A percentile compares a stretch with the other conserved stretches of the same genome.
These are phyloP conservation scores for Danielozyma ontarioensis DNA, from an alignment of 805 yeast species.

Conservation along the genomic window DNA sequence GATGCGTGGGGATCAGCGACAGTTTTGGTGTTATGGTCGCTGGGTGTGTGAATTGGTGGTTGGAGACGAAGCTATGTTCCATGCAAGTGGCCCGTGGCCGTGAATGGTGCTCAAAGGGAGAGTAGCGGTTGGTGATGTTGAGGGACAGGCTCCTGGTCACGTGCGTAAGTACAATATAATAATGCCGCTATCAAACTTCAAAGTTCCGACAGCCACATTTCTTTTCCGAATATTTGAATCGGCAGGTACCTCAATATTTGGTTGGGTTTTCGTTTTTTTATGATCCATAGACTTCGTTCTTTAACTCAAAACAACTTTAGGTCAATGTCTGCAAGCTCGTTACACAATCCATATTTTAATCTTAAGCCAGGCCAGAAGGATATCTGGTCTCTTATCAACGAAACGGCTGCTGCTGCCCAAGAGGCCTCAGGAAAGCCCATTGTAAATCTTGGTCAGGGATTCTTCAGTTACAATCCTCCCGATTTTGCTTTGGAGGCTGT, in stretches of 20 bases:
- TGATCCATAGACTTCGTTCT: no score
- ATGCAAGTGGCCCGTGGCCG: conserved; percentile 69
- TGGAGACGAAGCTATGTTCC: conserved; percentile 69
- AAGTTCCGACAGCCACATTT: no score
- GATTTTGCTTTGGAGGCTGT: conserved; percentile 86
- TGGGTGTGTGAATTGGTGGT: conserved; percentile 65
- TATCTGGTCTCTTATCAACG: conserved; percentile 93
- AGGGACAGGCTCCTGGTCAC: no score
- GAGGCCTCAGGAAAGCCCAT: conserved; percentile 67
- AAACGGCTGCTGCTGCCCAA: conserved; percentile 85
- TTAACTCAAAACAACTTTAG: no score
- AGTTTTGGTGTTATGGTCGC: conserved; percentile 81
- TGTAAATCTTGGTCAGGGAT: conserved; percentile 93
- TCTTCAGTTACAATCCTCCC: conserved; percentile 95
- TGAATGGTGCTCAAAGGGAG: conserved; percentile 63
- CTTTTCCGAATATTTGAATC: no score
- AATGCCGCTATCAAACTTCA: no score
- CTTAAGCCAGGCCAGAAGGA: conserved; percentile 67
- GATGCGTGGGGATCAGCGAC: conserved; percentile 79
- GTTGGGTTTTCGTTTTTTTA: no score
- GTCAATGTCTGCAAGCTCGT: conserved; percentile 18
- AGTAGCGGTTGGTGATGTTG: no score
- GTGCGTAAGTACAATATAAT: no score
- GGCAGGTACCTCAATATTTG: no score
- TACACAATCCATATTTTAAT: conserved; percentile 61